Conservation (phyloP, 1,139 yeast genomes). For the Blastobotrys elegans region DNA sequence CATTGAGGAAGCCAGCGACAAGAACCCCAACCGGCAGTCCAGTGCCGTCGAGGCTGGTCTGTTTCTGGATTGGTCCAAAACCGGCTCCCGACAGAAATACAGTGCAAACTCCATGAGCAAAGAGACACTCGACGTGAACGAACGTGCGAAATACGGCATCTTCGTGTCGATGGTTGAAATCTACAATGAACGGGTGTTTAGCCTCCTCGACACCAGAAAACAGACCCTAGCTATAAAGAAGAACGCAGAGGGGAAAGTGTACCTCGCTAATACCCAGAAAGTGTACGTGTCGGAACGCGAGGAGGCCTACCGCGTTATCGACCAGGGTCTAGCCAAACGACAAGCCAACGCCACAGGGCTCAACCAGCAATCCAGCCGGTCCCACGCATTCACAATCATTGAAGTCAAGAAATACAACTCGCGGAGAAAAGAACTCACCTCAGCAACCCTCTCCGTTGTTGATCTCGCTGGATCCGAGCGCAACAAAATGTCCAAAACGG, state of each 20-base stretch:
- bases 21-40: conserved; percentile 28
- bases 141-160: conserved; percentile 26
- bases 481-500: conserved; percentile 41
- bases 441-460: conserved; percentile 38
- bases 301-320: conserved; percentile 30
- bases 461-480: conserved; percentile 51
- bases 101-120: conserved; percentile 16
- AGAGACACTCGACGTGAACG: conserved; percentile 19
- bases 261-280: conserved; percentile 26
- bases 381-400: conserved; percentile 39
- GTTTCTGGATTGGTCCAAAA: conserved; percentile 30
- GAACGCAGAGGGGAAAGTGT: conserved; percentile 25
- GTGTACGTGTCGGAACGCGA: conserved; percentile 26
- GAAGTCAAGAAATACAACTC: conserved; percentile 30
- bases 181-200: conserved; percentile 34
- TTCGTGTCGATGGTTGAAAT: conserved; percentile 35
- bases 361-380: conserved; percentile 35
- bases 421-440: conserved; percentile 16
- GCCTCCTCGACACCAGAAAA: conserved; percentile 24
- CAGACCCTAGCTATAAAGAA: conserved; percentile 25
- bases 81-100: conserved; percentile 9
- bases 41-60: conserved; percentile 36
- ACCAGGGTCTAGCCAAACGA: conserved; percentile 28
- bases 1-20: conserved; percentile 29
- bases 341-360: conserved; percentile 34